Conservation (phyloP, 2,329 filamentous ascomycete species). For the Talaromyces sp. region DNA sequence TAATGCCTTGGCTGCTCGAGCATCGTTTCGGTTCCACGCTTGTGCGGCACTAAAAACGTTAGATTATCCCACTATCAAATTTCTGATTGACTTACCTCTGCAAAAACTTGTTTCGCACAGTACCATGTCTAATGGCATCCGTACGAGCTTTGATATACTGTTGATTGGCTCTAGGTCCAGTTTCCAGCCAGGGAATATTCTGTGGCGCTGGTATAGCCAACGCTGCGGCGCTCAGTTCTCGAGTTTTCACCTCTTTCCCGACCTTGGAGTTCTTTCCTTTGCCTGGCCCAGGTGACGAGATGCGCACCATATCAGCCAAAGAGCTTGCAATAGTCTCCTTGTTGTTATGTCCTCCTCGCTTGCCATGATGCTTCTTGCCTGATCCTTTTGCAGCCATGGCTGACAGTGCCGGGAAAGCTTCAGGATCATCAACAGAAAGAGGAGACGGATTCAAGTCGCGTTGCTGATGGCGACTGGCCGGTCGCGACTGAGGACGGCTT, state of each 20-base stretch:
- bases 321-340: slow-evolving; percentile 72
- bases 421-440: slow-evolving; percentile 83
- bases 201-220: slow-evolving; percentile 82
- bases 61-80: not conserved
- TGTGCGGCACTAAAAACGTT: slow-evolving; percentile 70
- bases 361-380: slow-evolving; percentile 89
- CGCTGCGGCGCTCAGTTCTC: slow-evolving; percentile 76
- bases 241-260: slow-evolving; percentile 61
- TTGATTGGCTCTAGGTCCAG: slow-evolving; percentile 84
- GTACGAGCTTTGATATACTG: slow-evolving; percentile 91
- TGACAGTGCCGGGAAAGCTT: slow-evolving; percentile 88
- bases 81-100: slow-evolving; percentile 63
- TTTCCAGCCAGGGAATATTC: slow-evolving; percentile 95
- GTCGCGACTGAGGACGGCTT: slow-evolving; percentile 73
- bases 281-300: slow-evolving; percentile 74
- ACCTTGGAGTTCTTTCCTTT: slow-evolving; percentile 53
- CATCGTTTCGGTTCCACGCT: slow-evolving; percentile 98
- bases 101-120: slow-evolving; percentile 91
- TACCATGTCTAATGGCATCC: slow-evolving; percentile 96
- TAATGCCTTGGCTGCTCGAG: slow-evolving; percentile 89
- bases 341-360: slow-evolving; percentile 75
- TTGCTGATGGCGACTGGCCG: slow-evolving; percentile 74
- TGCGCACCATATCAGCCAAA: slow-evolving; percentile 89
- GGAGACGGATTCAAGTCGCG: slow-evolving; percentile 62
- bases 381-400: slow-evolving; percentile 64